phyloP scores from a whole-genome alignment of 208 protist genomes.

The Crithidia acanthocephali region DNA sequence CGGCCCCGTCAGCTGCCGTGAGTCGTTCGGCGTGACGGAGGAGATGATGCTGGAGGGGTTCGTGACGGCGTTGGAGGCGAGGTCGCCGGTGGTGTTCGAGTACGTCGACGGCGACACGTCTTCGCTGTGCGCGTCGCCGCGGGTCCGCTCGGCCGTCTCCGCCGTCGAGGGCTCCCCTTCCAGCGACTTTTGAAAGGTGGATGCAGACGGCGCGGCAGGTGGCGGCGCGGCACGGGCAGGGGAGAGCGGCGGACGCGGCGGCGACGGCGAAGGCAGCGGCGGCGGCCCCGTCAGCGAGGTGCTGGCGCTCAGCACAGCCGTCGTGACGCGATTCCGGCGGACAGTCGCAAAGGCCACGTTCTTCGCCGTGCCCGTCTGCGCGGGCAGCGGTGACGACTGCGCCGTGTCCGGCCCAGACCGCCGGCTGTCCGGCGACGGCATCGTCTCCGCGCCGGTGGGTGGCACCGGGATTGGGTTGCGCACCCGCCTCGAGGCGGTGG shows the following conservation, averaged over 20 bases:
- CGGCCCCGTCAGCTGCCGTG: background rate
- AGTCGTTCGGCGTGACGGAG: background rate
- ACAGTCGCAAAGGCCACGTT: constrained; percentile 16
- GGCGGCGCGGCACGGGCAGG: background rate
- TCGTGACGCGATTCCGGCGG: constrained; percentile 9
- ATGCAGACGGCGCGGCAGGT: too few relatives aligned
- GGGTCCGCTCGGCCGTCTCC: background rate
- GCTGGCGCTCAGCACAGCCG: background rate
- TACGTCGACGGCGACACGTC: background rate
- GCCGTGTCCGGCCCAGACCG: background rate
- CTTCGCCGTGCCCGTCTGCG: background rate
- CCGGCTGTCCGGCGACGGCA: background rate
- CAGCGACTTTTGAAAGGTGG: too few relatives aligned
- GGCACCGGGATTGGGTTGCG: background rate
- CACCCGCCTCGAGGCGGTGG: background rate
- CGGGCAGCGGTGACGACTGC: background rate
- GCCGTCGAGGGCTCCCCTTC: background rate
- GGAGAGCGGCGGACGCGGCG: background rate
- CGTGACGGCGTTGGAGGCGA: background rate
- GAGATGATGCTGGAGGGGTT: background rate
- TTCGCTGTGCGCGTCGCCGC: background rate
- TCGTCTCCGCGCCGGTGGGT: background rate
- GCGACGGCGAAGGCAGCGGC: background rate
- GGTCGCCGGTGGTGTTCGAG: background rate
- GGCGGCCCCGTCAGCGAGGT: background rate